Evolutionary conservation across 2,329 filamentous ascomycete species (phyloP).

Genomic region (Pseudohalonectria lignicola): DNA sequence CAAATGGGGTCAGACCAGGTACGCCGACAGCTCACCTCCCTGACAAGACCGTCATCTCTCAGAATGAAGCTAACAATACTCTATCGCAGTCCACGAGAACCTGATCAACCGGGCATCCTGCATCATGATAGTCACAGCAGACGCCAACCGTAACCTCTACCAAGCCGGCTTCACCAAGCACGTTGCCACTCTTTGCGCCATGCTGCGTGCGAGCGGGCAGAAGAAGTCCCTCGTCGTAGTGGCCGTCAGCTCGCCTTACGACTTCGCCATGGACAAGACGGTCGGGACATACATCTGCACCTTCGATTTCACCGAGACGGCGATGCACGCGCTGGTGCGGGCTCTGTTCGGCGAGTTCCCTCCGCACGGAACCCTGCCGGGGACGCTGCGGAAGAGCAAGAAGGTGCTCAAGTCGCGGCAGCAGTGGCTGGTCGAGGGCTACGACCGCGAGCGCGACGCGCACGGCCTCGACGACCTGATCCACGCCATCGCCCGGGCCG

Average conservation of each 20-base stretch:
- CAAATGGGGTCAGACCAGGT: conserved; percentile 77
- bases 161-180: conserved; percentile 94
- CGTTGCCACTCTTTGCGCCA: conserved; percentile 87
- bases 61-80: no score
- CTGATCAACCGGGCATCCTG: conserved; percentile 80
- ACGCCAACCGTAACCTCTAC: conserved; percentile 88
- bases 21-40: background rate
- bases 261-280: conserved; percentile 85
- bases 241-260: conserved; percentile 89
- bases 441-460: conserved; percentile 68
- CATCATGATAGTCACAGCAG: conserved; percentile 84
- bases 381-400: conserved; percentile 76
- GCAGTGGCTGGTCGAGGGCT: conserved; percentile 89
- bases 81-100: conserved; percentile 64
- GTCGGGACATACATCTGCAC: conserved; percentile 93
- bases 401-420: conserved; percentile 83
- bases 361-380: conserved; percentile 49
- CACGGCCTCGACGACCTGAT: conserved; percentile 67
- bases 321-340: conserved; percentile 73
- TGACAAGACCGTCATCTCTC: background rate
- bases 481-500: conserved; percentile 55
- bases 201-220: conserved; percentile 64
- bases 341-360: conserved; percentile 68
- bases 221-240: conserved; percentile 88
- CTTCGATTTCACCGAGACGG: conserved; percentile 91